Evolutionary conservation across 768 basidiomycete genomes (phyloP), one percentile per base, ranked within the genome.

Genomic region (Lenzites betulinus): DNA sequence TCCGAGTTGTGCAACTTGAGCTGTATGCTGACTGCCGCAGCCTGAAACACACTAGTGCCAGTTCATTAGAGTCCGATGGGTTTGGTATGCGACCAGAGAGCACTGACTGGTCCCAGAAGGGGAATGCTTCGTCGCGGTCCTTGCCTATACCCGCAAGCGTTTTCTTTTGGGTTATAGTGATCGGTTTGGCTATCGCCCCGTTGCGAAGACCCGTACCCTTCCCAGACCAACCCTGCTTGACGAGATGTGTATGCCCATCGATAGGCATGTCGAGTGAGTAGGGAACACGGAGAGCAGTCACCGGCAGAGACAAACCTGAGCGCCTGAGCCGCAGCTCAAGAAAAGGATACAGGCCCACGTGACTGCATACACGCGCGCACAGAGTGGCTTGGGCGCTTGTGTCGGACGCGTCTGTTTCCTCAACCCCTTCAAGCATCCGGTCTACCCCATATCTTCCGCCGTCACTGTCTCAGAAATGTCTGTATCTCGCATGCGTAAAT

Each of bases 51-150:
- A 68, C 92, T 94, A 65, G 8, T 2, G 2, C 13, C 16, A 5
- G 28, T 35, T 7, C 25, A 33, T 20, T 6, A n/a, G n/a, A n/a
- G n/a, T n/a, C n/a, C n/a, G n/a, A n/a, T n/a, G n/a, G n/a, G n/a
- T n/a, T n/a, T n/a, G n/a, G n/a, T n/a, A n/a, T n/a, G n/a, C n/a
- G n/a, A n/a, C n/a, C n/a, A n/a, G 41, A 30, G 25, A 22, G 50
- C 33, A 82, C 92, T 74, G 67, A 96, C 94, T 97, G 93, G 72
- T 98, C 95, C 95, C 95, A 98, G 82, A 98, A 98, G 51, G 95
- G 94, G 71, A 95, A 94, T 0, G 93, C 93, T 67, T 95, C 94
- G 69, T 96, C 95, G 65, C 94, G 83, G 73, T 98, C 93, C 72
- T 93, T 95, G 57, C 95, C 95, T 59, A 98, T 74, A 2, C 95